phyloP scores from a whole-genome alignment of 192 early-diverging fungal species.

The Coemansia sp. region DNA sequence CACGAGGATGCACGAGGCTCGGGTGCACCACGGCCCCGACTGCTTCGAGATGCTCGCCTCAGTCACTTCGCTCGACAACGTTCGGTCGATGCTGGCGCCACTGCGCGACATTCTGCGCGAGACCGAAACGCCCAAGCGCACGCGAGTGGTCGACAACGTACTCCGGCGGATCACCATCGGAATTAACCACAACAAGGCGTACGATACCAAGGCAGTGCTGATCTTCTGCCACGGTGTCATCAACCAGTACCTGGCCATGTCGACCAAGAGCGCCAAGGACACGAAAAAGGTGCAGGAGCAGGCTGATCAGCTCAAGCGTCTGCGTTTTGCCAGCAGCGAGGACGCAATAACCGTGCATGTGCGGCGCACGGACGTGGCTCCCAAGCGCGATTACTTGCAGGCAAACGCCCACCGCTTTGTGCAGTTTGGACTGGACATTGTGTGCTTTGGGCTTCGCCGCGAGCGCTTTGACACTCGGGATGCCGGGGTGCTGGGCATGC shows the following conservation, averaged over 20 bases:
- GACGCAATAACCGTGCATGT: constrained; percentile 66
- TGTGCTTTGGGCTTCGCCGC: constrained; percentile 66
- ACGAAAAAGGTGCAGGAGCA: constrained; percentile 54
- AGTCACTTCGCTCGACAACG: constrained; percentile 61
- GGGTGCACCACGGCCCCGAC: constrained; percentile 76
- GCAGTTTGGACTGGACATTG: constrained; percentile 85
- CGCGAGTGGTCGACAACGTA: constrained; percentile 73
- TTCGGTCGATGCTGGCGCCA: constrained; percentile 73
- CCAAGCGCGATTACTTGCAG: constrained; percentile 71
- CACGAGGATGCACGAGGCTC: constrained; percentile 87
- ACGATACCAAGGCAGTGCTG: constrained; percentile 64
- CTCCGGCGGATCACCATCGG: constrained; percentile 73
- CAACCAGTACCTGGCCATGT: constrained; percentile 76
- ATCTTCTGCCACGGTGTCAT: constrained; percentile 83
- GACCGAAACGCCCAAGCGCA: constrained; percentile 73
- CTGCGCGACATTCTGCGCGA: constrained; percentile 83
- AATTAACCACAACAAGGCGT: constrained; percentile 67
- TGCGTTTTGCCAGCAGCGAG: constrained; percentile 16
- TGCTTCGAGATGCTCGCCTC: constrained; percentile 81
- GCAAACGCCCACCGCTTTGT: constrained; percentile 89
- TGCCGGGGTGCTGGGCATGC: constrained; percentile 59
- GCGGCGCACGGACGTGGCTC: constrained; percentile 55
- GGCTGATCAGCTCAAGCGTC: constrained; percentile 56
- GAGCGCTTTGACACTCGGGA: constrained; percentile 55
- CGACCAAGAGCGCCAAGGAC: constrained; percentile 54